Percentiles rank a stretch among this genome's conserved stretches.
Evolutionary conservation across 164 flowering plant species (phyloP).

Genomic region (Brasenia schreberi): DNA sequence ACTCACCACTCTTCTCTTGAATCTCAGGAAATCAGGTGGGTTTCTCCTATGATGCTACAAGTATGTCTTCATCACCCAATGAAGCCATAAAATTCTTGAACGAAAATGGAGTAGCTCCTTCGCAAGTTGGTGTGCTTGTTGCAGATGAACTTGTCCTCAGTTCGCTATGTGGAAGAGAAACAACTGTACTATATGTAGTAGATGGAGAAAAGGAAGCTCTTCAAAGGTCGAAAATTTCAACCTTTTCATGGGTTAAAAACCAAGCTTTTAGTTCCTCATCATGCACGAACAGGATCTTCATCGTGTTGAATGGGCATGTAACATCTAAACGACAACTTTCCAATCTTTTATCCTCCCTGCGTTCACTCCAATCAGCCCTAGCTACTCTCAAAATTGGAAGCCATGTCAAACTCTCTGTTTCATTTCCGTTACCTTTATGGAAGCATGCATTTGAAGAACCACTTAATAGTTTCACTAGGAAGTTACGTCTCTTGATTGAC

Average conservation of each 20-base stretch:
- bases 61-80: slow-evolving; percentile 13
- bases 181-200: slow-evolving; percentile 29
- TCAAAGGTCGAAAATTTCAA: slow-evolving; percentile 9
- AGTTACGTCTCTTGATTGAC: slow-evolving; percentile 11
- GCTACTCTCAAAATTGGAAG: slow-evolving; percentile 9
- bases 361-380: slow-evolving; percentile 23
- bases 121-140: slow-evolving; percentile 20
- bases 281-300: slow-evolving; percentile 20
- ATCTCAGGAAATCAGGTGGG: slow-evolving; percentile 38
- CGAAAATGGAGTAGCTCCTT: slow-evolving; percentile 17
- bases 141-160: slow-evolving; percentile 14
- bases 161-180: slow-evolving; percentile 11
- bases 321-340: slow-evolving; percentile 8
- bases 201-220: slow-evolving; percentile 7
- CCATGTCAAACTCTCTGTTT: slow-evolving; percentile 9
- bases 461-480: slow-evolving; percentile 7
- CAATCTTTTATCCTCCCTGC: slow-evolving; percentile 19
- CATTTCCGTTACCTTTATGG: slow-evolving; percentile 24
- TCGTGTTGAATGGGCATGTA: slow-evolving; percentile 7
- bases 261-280: slow-evolving; percentile 12
- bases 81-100: slow-evolving; percentile 15
- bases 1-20: neutral
- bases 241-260: slow-evolving; percentile 23
- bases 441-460: slow-evolving; percentile 17
- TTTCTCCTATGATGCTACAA: slow-evolving; percentile 30